A percentile compares a stretch with the other conserved stretches of the same genome.
Conservation (phyloP, 2,329 filamentous ascomycete genomes). For the Aspergillus fumigatiaffinis region DNA sequence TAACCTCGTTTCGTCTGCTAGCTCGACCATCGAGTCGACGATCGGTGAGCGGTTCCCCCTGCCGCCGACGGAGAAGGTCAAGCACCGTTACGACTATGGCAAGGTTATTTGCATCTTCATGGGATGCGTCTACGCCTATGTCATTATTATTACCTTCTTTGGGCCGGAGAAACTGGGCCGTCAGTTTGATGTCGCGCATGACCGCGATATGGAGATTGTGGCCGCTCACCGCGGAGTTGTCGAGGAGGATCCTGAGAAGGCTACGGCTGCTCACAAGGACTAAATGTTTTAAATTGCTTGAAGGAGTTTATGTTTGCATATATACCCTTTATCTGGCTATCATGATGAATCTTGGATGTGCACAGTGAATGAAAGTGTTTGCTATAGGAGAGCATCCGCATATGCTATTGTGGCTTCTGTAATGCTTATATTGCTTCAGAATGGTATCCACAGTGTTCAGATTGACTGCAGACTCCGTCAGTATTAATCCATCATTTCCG, state of each 20-base stretch:
- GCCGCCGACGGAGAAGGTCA: constrained; percentile 48
- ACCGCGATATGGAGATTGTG: constrained; percentile 44
- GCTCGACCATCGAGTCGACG: constrained; percentile 70
- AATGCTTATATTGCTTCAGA: neutral
- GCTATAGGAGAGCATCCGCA: neutral
- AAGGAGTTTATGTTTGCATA: neutral
- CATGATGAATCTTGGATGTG: neutral
- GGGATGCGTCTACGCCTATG: constrained; percentile 70
- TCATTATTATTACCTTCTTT: constrained; percentile 48
- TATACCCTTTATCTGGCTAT: neutral
- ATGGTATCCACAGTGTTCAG: neutral
- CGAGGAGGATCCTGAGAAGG: constrained; percentile 31
- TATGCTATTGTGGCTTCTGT: neutral
- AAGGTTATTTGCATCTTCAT: constrained; percentile 89
- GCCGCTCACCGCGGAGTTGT: constrained; percentile 30
- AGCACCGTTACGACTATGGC: constrained; percentile 66
- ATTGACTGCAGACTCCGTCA: neutral
- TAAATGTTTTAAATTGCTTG: neutral
- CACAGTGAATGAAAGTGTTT: neutral
- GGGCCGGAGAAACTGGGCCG: constrained; percentile 48
- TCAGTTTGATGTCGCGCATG: constrained; percentile 46
- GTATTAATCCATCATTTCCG: neutral
- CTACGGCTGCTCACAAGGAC: neutral
- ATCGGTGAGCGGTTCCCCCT: constrained; percentile 73
- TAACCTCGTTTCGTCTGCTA: constrained; percentile 58